A percentile compares a stretch with the other conserved stretches of the same genome.
Evolutionary conservation across 2,329 filamentous ascomycete species (phyloP).

Genomic region (Nothomitra cinnamomea): DNA sequence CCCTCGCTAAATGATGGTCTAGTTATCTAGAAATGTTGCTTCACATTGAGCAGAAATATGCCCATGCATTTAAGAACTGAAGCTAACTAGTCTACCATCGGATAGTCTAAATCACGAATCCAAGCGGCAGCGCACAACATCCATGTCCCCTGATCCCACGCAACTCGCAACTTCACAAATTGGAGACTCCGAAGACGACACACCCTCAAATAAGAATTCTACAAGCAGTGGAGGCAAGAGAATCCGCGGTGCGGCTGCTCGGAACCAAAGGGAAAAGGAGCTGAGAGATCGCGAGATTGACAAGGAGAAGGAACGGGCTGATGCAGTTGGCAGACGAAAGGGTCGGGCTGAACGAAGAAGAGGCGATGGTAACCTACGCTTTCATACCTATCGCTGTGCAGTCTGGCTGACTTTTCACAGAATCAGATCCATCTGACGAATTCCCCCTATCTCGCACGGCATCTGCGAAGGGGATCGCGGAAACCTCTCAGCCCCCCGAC

Average conservation of each 20-base stretch:
- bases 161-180: constrained; percentile 24
- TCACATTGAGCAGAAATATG: constrained; percentile 7
- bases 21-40: neutral
- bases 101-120: constrained; percentile 49
- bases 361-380: constrained; percentile 47
- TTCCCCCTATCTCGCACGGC: constrained; percentile 27
- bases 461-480: neutral
- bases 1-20: neutral
- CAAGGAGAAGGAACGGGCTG: constrained; percentile 53
- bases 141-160: constrained; percentile 38
- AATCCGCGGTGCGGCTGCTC: constrained; percentile 36
- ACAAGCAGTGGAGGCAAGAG: constrained; percentile 34
- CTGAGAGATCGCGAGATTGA: constrained; percentile 41
- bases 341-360: constrained; percentile 65
- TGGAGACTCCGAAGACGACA: constrained; percentile 59
- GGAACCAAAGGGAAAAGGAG: constrained; percentile 34
- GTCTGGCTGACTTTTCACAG: constrained; percentile 22
- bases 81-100: neutral
- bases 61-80: too few species aligned
- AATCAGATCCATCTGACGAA: constrained; percentile 59
- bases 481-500: neutral
- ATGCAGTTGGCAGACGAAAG: constrained; percentile 65
- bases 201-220: constrained; percentile 14
- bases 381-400: neutral
- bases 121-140: constrained; percentile 74